Percentiles rank a stretch among this genome's conserved stretches.
These are phyloP conservation scores for Arxiozyma slooffiae DNA, from an alignment of 1,139 yeast species.

Conservation along the genomic window DNA sequence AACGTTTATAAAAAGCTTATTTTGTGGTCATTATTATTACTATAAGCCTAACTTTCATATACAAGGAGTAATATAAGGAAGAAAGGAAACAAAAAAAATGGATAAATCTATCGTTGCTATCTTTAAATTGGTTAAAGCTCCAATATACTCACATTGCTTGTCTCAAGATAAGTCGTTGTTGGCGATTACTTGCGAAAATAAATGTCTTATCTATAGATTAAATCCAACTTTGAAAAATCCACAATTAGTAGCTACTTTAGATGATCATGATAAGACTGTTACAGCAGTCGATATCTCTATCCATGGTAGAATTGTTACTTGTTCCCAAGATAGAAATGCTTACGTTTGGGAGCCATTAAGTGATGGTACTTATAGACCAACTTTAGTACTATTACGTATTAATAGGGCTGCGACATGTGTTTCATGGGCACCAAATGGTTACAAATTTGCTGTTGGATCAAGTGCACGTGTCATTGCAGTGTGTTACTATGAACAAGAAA, in stretches of 20 bases:
- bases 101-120: slow-evolving; percentile 26
- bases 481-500: slow-evolving; percentile 90
- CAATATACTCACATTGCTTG: slow-evolving; percentile 87
- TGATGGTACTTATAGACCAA: slow-evolving; percentile 66
- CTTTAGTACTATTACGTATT: slow-evolving; percentile 83
- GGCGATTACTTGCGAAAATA: slow-evolving; percentile 73
- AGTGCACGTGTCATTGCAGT: slow-evolving; percentile 91
- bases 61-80: too few species aligned
- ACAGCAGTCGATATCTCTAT: slow-evolving; percentile 89
- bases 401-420: slow-evolving; percentile 91
- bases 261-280: slow-evolving; percentile 88
- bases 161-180: slow-evolving; percentile 57
- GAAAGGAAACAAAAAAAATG: neutral
- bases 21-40: too few species aligned
- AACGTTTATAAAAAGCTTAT: too few species aligned
- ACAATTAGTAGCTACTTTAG: slow-evolving; percentile 47
- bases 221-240: slow-evolving; percentile 35
- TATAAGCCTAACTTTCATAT: too few species aligned
- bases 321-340: slow-evolving; percentile 97
- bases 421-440: slow-evolving; percentile 87
- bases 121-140: slow-evolving; percentile 67
- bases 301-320: slow-evolving; percentile 86
- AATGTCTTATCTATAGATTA: slow-evolving; percentile 64
- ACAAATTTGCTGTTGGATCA: slow-evolving; percentile 93
- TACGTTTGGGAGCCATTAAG: slow-evolving; percentile 82